Evolutionary conservation across 108 stramenopile species (phyloP).

Genomic region (Pelagomonas calceolata): DNA sequence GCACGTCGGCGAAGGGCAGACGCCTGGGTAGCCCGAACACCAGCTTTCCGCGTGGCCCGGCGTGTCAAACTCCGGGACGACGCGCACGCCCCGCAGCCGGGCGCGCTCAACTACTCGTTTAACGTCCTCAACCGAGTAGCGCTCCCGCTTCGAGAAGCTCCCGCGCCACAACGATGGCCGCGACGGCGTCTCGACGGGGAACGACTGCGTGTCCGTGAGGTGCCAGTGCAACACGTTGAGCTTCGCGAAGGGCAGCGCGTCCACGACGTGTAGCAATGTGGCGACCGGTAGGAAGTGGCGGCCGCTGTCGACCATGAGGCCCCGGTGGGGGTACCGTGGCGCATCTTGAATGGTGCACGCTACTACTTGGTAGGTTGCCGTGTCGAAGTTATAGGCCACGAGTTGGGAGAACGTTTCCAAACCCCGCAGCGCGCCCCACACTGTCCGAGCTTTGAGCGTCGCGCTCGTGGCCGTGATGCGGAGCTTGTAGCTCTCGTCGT

Average conservation of each 20-base stretch:
- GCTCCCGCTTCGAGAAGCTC: conserved; percentile 18
- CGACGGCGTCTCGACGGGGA: conserved; percentile 13
- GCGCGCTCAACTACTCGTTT: conserved; percentile 42
- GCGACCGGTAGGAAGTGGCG: conserved; percentile 17
- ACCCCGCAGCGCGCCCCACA: conserved; percentile 45
- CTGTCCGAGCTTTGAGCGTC: conserved; percentile 24
- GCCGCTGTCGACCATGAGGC: conserved; percentile 12
- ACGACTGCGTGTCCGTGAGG: conserved; percentile 15
- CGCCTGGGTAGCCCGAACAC: conserved; percentile 24
- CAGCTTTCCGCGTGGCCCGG: conserved; percentile 53
- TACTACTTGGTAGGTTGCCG: conserved; percentile 4
- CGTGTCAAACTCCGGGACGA: conserved; percentile 58
- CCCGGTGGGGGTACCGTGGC: conserved; percentile 19
- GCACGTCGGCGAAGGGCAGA: conserved; percentile 14
- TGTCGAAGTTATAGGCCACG: conserved; percentile 19
- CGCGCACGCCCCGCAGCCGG: conserved; percentile 43
- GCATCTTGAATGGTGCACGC: conserved; percentile 1
- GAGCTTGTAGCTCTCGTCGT: conserved; percentile 5
- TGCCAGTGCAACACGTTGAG: conserved; percentile 23
- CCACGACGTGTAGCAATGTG: not conserved
- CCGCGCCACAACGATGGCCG: not conserved
- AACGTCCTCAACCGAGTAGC: conserved; percentile 41
- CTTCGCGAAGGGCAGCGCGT: conserved; percentile 8
- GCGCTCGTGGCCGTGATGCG: not conserved
- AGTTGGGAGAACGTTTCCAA: conserved; percentile 55